These are phyloP conservation scores for Posidonia oceanica DNA, from an alignment of 116 monocot species.

Conservation along the genomic window DNA sequence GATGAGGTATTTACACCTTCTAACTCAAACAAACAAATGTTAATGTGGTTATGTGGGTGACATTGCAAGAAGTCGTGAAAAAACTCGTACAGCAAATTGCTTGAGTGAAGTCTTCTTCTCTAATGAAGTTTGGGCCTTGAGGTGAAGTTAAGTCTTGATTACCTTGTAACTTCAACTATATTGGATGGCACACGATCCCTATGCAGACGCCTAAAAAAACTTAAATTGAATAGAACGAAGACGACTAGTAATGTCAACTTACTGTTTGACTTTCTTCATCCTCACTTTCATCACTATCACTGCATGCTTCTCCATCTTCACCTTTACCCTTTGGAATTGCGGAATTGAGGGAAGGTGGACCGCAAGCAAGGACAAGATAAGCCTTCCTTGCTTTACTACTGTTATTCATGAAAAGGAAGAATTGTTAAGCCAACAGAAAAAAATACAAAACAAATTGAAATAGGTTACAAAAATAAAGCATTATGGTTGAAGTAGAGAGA, in stretches of 20 bases:
- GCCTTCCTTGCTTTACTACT: slow-evolving; percentile 90
- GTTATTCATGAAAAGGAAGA: slow-evolving; percentile 1
- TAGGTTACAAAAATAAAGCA: neutral
- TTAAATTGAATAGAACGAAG: no score
- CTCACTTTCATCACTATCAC: slow-evolving; percentile 32
- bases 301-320: slow-evolving; percentile 65
- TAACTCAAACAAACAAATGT: neutral
- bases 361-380: slow-evolving; percentile 96
- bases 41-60: neutral
- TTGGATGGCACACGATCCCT: no score
- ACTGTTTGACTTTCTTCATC: slow-evolving; percentile 62
- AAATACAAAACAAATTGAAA: neutral
- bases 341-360: slow-evolving; percentile 52
- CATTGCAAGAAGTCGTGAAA: neutral
- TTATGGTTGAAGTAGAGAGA: neutral
- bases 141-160: no score
- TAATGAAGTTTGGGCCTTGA: no score
- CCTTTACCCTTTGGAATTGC: slow-evolving; percentile 88
- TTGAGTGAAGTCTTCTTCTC: no score
- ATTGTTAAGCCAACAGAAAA: slow-evolving; percentile 1
- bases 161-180: no score
- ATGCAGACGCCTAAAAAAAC: no score
- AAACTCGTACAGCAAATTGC: neutral
- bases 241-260: neutral
- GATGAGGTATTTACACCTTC: neutral